Evolutionary conservation across 768 basidiomycete species (phyloP), one percentile per base, ranked within the genome.

Genomic region (Trametes maxima): DNA sequence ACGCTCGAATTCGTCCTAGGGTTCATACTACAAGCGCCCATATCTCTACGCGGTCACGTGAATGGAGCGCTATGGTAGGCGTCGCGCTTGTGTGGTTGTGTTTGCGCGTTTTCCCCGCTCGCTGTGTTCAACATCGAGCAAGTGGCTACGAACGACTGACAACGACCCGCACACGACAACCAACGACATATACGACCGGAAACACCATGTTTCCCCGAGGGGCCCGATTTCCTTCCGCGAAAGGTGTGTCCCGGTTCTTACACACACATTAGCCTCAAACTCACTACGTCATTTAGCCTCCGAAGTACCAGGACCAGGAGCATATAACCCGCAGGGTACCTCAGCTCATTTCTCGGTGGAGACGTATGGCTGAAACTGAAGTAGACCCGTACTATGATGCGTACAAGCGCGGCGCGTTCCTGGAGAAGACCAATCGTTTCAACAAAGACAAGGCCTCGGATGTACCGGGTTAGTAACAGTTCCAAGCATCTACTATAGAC

Each of bases 371-470:
- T 44, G 17, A 43, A 5, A 16, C 13, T 25, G 21, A 13, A 13
- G 12, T 24, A 80, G 81, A 81, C 13, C 77, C 81, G 0, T 75
- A 76, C 21, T 73, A 77, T 22, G 83, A 85, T 28, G 70, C 76
- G 16, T 82, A 86, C 68, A 86, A 86, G 68, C 79, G 79, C 21
- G 83, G 85, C 1, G 84, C 82, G 16, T 83, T 85, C 59, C 74
- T 85, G 3, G 85, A 86, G 70, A 86, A 83, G 65, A 70, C 82
- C 1, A 79, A 82, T 42, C 75, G 85, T 2, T 86, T 85, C 68
- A 58, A 66, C 14, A 77, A 79, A 59, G 78, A 84, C 17, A 80
- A 78, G 59, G 65, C 67, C 6, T 70, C 75, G 1, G 76, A 81
- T 6, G 67, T 72, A 11, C 74, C 79, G 68, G 82, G 85, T 83